phyloP scores from a whole-genome alignment of 495 filamentous ascomycete species.

The Penicillium macrosclerotiorum region DNA sequence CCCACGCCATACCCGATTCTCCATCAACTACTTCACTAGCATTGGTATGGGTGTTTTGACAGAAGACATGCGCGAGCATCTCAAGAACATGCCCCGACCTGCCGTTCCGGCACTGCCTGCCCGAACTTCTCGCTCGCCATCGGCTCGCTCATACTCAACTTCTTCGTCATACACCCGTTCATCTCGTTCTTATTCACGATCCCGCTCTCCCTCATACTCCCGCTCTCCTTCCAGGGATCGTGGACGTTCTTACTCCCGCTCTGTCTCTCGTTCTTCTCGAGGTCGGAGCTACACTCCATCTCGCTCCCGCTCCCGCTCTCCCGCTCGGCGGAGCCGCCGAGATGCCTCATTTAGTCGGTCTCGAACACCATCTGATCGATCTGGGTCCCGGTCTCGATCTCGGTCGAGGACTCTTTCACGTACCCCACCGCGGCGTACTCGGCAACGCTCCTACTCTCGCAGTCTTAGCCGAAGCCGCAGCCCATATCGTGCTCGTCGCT shows the following conservation, averaged over 20 bases:
- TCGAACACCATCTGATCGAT: conserved; percentile 12
- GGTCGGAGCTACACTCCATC: conserved; percentile 37
- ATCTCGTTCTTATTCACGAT: conserved; percentile 31
- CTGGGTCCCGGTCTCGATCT: conserved; percentile 16
- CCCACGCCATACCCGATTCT: conserved; percentile 86
- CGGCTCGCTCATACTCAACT: conserved; percentile 53
- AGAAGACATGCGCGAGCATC: conserved; percentile 87
- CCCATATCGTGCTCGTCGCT: conserved; percentile 26
- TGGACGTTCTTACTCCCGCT: conserved; percentile 39
- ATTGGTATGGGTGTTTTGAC: conserved; percentile 94
- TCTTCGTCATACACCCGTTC: conserved; percentile 33
- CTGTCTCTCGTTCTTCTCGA: conserved; percentile 36
- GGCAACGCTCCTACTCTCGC: conserved; percentile 30
- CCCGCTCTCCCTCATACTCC: conserved; percentile 38
- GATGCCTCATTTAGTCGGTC: conserved; percentile 35
- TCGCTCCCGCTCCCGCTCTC: conserved; percentile 33
- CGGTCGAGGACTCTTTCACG: conserved; percentile 25
- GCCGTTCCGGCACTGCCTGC: conserved; percentile 64
- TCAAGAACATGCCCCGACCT: conserved; percentile 83
- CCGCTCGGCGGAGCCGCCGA: conserved; percentile 30
- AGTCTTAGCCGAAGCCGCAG: conserved; percentile 27
- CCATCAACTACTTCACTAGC: conserved; percentile 98
- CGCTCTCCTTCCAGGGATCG: conserved; percentile 35
- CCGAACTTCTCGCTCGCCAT: conserved; percentile 54
- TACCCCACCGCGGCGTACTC: conserved; percentile 26